Evolutionary conservation across 1,284 basidiomycete species (phyloP), one percentile per base, ranked within the genome.

Genomic region (Cryptococcus sp.): DNA sequence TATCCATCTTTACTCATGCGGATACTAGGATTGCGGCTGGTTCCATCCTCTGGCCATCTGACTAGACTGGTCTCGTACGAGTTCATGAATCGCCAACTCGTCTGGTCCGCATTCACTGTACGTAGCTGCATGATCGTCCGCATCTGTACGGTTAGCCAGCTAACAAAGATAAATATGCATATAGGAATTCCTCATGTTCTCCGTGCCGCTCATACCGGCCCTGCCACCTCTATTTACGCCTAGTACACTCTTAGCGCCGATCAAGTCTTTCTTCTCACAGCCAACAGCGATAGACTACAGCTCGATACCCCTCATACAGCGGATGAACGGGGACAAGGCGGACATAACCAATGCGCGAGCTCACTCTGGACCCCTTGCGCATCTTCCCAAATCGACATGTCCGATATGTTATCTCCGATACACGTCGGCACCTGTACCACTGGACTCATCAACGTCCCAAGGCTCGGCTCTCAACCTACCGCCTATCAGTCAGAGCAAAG

Each of bases 71-170:
- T 99, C 51, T 95, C 91, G 68, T 99, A 98, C 78, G 96, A 99
- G 74, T 99, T 94, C 72, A 92, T 99, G 88, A 98, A 99, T 70
- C 88, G 96, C 56, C 96, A 99, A 78, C 90, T 99, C 83, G 95
- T 99, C 53, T 99, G 96, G 96, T 91, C 95, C 74, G 90, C 93
- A 1, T 95, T 99, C 76, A 99, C 95, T 1, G 93, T 93, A 74
- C 62, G 88, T 79, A 6, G 40, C 41, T 44, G 5, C 7, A 8
- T 15, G 29, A 10, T 34, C 2, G 29, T 34, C 13, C 29, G 8
- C 29, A 7, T 34, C 8, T 5, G 8, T 2, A 34, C 3, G 8
- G 29, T 34, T 13, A 34, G 13, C 13, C 13, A 34, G 29, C 29
- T 34, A 41, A 49, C 25, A 37, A 17, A 13, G 25, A 25, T 1